Evolutionary conservation across 345 rosid genomes (phyloP).

Genomic region (Acer negundo): DNA sequence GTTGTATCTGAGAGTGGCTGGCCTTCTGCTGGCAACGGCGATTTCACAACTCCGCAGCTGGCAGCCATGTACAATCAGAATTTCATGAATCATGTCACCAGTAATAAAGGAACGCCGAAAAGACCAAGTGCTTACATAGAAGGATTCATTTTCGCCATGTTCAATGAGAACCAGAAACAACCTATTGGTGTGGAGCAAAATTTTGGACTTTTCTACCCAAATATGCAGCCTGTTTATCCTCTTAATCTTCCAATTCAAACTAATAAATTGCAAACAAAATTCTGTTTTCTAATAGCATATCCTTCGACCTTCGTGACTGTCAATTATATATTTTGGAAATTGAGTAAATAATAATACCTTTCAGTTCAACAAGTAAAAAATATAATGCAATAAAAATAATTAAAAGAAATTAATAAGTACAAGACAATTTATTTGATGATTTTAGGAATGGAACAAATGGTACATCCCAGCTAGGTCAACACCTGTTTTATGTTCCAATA

Average conservation of each 20-base stretch:
- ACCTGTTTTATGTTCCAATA: too few relatives aligned
- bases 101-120: constrained; percentile 22
- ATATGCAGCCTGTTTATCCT: constrained; percentile 16
- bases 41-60: constrained; percentile 20
- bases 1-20: constrained; percentile 44
- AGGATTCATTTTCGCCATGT: constrained; percentile 20
- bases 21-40: constrained; percentile 41
- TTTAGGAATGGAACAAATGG: too few relatives aligned
- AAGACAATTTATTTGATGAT: too few relatives aligned
- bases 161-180: constrained; percentile 27
- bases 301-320: too few relatives aligned
- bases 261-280: too few relatives aligned
- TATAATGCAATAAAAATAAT: too few relatives aligned
- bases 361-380: too few relatives aligned
- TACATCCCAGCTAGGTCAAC: too few relatives aligned
- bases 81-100: constrained; percentile 11
- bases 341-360: too few relatives aligned
- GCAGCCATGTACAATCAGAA: constrained; percentile 27
- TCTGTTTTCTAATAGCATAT: too few relatives aligned
- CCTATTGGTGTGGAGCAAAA: constrained; percentile 18
- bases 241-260: background rate
- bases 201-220: constrained; percentile 20
- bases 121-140: constrained; percentile 1
- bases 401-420: too few relatives aligned
- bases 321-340: too few relatives aligned